These are phyloP conservation scores for Pseudogymnoascus pannorum DNA, from an alignment of 2,329 filamentous ascomycete species.

Conservation along the genomic window DNA sequence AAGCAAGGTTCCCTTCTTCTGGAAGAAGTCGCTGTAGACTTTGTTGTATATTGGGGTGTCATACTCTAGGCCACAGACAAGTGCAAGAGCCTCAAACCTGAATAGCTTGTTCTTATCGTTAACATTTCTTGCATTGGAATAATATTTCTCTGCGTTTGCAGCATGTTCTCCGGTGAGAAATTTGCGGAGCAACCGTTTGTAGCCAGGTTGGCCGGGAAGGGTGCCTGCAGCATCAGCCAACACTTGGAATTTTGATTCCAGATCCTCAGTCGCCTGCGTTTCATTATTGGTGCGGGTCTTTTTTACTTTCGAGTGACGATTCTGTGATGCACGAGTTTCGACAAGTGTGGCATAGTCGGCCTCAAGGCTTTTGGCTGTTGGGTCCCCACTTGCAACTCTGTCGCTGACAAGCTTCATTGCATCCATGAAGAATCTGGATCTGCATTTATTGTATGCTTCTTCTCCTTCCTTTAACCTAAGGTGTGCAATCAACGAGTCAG, in stretches of 20 bases:
- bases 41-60: background rate
- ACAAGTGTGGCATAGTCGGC: background rate
- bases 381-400: background rate
- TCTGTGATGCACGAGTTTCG: background rate
- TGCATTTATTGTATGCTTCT: background rate
- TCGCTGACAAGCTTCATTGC: background rate
- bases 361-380: background rate
- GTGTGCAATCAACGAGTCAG: background rate
- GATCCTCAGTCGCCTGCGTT: background rate
- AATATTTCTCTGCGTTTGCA: background rate
- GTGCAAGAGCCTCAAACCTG: constrained; percentile 1
- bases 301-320: background rate
- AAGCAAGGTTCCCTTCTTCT: background rate
- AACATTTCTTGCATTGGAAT: background rate
- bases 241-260: background rate
- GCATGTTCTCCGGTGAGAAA: background rate
- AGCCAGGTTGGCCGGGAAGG: background rate
- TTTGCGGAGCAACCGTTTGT: background rate
- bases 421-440: background rate
- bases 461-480: background rate
- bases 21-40: background rate
- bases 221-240: background rate
- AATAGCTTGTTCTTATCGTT: background rate
- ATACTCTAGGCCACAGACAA: background rate
- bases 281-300: background rate